Percentiles rank a stretch among this genome's conserved stretches.
Evolutionary conservation across 331 rosid genomes (phyloP).

Genomic region (Telfairia occidentalis): DNA sequence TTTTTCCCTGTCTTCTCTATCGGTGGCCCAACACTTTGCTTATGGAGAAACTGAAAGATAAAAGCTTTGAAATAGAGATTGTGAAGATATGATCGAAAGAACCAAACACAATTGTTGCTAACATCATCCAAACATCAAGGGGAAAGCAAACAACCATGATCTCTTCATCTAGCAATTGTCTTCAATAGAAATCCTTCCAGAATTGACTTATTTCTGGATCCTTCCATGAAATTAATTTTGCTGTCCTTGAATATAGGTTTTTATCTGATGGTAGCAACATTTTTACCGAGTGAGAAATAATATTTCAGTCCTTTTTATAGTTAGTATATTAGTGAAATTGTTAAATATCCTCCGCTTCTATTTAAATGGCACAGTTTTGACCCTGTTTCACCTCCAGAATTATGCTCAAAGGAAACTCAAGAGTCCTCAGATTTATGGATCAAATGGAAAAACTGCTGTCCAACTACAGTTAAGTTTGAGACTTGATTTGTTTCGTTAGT

Average conservation of each 20-base stretch:
- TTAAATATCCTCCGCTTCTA: not conserved
- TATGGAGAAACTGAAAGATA: too few relatives aligned
- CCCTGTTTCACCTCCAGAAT: slow-evolving; percentile 27
- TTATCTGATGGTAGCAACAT: not conserved
- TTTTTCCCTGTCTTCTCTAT: too few relatives aligned
- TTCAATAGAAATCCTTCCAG: too few relatives aligned
- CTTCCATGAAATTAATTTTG: not conserved
- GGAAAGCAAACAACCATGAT: too few relatives aligned
- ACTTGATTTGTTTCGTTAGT: not conserved
- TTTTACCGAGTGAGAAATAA: not conserved
- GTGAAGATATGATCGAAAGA: too few relatives aligned
- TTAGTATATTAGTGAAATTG: not conserved
- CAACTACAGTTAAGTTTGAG: slow-evolving; percentile 40
- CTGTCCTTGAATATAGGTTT: not conserved
- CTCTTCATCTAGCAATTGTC: too few relatives aligned
- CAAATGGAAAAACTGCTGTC: slow-evolving; percentile 61
- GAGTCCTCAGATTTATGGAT: slow-evolving; percentile 34
- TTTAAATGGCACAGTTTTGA: not conserved
- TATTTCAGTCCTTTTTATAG: not conserved
- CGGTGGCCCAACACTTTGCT: too few relatives aligned
- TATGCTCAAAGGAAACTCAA: slow-evolving; percentile 29
- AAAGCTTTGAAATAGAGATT: too few relatives aligned
- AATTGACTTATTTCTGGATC: too few relatives aligned
- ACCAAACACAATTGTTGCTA: too few relatives aligned
- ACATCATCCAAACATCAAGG: too few relatives aligned